Percentiles rank a stretch among this genome's conserved stretches.
Evolutionary conservation across 2,329 filamentous ascomycete genomes (phyloP).

Genomic region (Colletotrichum shisoi): DNA sequence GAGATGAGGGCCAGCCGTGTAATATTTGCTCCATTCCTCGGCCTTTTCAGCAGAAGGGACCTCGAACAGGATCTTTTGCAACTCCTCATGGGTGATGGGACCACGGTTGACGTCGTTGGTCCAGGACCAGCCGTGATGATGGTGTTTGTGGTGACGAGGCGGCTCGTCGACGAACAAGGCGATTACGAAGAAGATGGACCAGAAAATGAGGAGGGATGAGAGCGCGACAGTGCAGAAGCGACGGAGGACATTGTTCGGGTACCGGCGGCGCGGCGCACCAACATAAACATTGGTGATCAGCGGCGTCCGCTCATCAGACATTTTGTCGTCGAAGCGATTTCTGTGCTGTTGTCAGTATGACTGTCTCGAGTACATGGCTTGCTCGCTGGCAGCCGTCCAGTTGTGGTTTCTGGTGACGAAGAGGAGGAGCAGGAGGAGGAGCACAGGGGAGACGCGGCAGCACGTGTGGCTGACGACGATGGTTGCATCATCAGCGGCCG

Average conservation of each 20-base stretch:
- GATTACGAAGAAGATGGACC: constrained; percentile 60
- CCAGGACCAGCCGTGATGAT: constrained; percentile 44
- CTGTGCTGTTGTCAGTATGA: constrained; percentile 25
- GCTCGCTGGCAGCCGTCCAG: constrained; percentile 1
- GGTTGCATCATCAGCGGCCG: constrained; percentile 36
- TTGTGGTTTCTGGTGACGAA: neutral
- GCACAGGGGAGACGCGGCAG: constrained; percentile 23
- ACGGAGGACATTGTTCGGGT: constrained; percentile 67
- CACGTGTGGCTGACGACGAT: constrained; percentile 32
- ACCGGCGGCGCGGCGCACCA: constrained; percentile 61
- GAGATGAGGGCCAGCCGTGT: constrained; percentile 77
- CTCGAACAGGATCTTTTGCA: constrained; percentile 65
- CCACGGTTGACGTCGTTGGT: constrained; percentile 42
- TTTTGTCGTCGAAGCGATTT: constrained; percentile 44
- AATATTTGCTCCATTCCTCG: constrained; percentile 79
- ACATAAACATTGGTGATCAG: constrained; percentile 70
- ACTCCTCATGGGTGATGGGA: constrained; percentile 56
- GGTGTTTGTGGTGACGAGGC: constrained; percentile 49
- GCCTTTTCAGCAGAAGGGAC: constrained; percentile 66
- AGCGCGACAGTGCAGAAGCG: constrained; percentile 72
- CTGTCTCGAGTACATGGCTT: neutral
- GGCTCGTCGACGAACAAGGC: constrained; percentile 52
- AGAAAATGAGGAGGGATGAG: constrained; percentile 61
- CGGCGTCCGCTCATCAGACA: constrained; percentile 68
- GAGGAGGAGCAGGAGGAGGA: constrained; percentile 9